Evolutionary conservation across 1,284 basidiomycete genomes (phyloP).

Genomic region (Puccinia triticina): DNA sequence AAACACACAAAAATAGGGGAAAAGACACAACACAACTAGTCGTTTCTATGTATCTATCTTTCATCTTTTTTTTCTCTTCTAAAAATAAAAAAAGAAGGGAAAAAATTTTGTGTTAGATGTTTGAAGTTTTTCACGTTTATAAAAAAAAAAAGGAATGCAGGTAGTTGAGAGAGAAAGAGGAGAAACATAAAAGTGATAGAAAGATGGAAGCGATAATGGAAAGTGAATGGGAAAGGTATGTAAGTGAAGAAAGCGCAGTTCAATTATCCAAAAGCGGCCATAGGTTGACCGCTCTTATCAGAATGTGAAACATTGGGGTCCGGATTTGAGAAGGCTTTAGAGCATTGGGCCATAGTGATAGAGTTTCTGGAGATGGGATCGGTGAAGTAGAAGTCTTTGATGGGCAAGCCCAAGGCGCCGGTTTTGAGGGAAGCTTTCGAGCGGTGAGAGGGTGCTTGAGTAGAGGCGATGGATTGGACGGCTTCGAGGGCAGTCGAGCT

Average conservation of each 20-base stretch:
- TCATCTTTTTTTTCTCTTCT: background rate
- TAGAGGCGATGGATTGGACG: constrained; percentile 68
- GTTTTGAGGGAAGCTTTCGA: constrained; percentile 63
- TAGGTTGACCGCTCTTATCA: constrained; percentile 27
- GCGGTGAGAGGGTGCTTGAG: constrained; percentile 66
- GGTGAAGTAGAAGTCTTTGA: constrained; percentile 94
- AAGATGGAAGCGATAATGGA: background rate
- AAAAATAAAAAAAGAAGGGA: background rate
- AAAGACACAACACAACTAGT: background rate
- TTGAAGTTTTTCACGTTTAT: background rate
- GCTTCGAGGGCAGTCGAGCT: constrained; percentile 72
- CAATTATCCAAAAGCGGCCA: constrained; percentile 27
- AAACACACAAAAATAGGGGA: background rate
- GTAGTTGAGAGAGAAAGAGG: background rate
- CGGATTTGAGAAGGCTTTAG: constrained; percentile 70
- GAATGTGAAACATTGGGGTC: background rate
- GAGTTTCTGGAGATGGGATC: constrained; percentile 70
- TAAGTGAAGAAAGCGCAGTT: background rate
- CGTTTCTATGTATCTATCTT: background rate
- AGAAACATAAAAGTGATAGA: background rate
- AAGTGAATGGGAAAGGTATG: background rate
- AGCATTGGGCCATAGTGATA: constrained; percentile 83
- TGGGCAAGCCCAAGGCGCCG: constrained; percentile 74
- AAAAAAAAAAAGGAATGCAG: too few relatives aligned
- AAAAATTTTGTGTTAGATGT: background rate